Percentiles rank a stretch among this genome's conserved stretches.
These are phyloP conservation scores for Pisolithus marmoratus DNA, from an alignment of 768 basidiomycete species.

Conservation along the genomic window DNA sequence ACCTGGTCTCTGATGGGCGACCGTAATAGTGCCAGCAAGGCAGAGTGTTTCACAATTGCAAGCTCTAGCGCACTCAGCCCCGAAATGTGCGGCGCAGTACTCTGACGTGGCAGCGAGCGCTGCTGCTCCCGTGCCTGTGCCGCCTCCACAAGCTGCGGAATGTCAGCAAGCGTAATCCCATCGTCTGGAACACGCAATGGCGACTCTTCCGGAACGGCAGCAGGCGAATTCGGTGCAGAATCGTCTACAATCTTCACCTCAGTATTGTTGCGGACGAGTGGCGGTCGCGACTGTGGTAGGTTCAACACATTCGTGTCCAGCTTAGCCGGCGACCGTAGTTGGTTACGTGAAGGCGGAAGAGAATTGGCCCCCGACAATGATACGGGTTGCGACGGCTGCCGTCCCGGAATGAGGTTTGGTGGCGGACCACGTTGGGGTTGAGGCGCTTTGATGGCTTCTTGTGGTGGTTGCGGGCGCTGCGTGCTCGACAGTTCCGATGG, in stretches of 20 bases:
- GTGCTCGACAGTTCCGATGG: constrained; percentile 51
- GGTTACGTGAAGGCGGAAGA: constrained; percentile 31
- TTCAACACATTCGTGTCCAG: constrained; percentile 35
- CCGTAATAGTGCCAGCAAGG: constrained; percentile 72
- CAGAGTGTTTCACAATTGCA: constrained; percentile 88
- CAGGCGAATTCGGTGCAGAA: constrained; percentile 64
- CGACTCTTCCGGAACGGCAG: constrained; percentile 42
- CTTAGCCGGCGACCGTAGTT: constrained; percentile 35
- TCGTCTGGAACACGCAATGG: constrained; percentile 51
- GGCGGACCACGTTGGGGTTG: constrained; percentile 36
- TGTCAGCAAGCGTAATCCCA: constrained; percentile 88
- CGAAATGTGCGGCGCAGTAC: constrained; percentile 75
- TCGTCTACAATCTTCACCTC: constrained; percentile 89
- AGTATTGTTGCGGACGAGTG: constrained; percentile 73
- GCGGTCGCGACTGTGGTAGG: constrained; percentile 52
- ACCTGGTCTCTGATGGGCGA: constrained; percentile 77
- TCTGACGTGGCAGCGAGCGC: constrained; percentile 74
- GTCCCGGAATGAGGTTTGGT: constrained; percentile 32
- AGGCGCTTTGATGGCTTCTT: constrained; percentile 35
- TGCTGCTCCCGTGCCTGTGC: constrained; percentile 87
- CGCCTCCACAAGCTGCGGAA: constrained; percentile 87
- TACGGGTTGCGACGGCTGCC: constrained; percentile 29
- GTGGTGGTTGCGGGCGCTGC: constrained; percentile 34
- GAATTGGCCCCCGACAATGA: constrained; percentile 17
- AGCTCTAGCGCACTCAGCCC: constrained; percentile 81